Base-by-base conservation (phyloP, 257 asterid genomes). In the Rubia yunnanensis region DNA sequence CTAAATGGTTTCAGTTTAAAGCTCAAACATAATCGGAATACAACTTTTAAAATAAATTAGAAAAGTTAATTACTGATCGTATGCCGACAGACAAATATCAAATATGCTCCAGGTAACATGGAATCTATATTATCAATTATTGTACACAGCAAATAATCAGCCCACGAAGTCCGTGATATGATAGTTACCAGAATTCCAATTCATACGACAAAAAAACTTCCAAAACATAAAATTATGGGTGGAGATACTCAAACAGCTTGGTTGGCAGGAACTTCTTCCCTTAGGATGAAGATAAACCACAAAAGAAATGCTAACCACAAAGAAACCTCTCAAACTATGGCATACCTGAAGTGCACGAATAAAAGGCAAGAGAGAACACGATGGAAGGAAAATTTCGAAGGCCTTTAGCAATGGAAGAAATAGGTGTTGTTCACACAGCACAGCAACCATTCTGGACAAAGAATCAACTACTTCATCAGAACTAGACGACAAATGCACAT, bases 261-360 rank as follows among this genome's bases (percentile, higher is more conserved):
- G 18, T 26, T 2, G 14, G 56, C 26, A 7, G 34, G 11, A 27
- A 62, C 53, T 62, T 62, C 36, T 23, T 23, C 30, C 31, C n/a
- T 20, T 34, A 57, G 34, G 5, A 30, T 11, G 41, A 20, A 22
- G n/a, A 14, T 20, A 35, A 49, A 52, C 61, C 31, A 56, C 20
- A 26, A 13, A 52, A 65, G 35, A 66, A 35, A 36, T 48, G 28
- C 17, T 23, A 34, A 57, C 20, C 22, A 7, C 13, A 7, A 24
- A 10, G 48, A 57, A 24, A 27, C n/a, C 5, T 52, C 52, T 58
- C 55, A 72, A 57, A 57, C 66, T 20, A 44, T 44, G 8, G 78
- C 84, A 76, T 78, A 94, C 99, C 99, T 94, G 99, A 68, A 94
- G 99, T 53, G 97, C 88, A 70, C 96, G 96, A 70, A 90, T 73